These are phyloP conservation scores for Entomortierella chlamydospora DNA, from an alignment of 192 early-diverging fungal genomes.

Conservation along the genomic window DNA sequence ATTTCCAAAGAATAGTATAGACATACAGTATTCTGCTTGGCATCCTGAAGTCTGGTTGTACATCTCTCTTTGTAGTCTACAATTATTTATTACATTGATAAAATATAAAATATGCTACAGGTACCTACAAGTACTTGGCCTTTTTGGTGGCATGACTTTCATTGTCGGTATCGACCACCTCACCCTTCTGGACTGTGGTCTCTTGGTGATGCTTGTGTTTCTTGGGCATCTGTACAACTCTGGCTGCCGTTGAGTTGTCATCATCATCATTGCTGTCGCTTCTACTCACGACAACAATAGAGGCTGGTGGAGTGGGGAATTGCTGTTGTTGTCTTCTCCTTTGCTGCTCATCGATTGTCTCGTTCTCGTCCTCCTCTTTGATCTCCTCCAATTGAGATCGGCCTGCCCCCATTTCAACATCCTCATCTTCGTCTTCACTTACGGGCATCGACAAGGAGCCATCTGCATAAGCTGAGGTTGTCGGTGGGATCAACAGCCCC, in stretches of 20 bases:
- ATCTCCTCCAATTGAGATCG: constrained; percentile 35
- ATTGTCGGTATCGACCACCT: neutral
- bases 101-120: neutral
- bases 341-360: constrained; percentile 2
- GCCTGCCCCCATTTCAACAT: constrained; percentile 24
- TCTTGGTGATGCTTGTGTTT: constrained; percentile 30
- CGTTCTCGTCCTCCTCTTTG: constrained; percentile 37
- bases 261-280: constrained; percentile 23
- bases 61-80: too few species aligned
- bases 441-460: constrained; percentile 65
- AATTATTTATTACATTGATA: too few species aligned
- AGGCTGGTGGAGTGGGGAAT: neutral
- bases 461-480: constrained; percentile 53
- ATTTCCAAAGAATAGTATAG: too few species aligned
- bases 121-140: constrained; percentile 4
- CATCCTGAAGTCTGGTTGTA: too few species aligned
- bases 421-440: constrained; percentile 59
- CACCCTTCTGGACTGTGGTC: neutral
- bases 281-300: neutral
- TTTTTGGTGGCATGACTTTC: constrained; percentile 21
- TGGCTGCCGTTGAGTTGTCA: constrained; percentile 42
- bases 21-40: too few species aligned
- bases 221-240: constrained; percentile 52
- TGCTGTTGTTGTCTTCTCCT: neutral
- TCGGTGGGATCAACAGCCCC: constrained; percentile 38